Evolutionary conservation across 2,329 filamentous ascomycete species (phyloP), one percentile per base, ranked within the genome.

Genomic region (Trichoderma breve): DNA sequence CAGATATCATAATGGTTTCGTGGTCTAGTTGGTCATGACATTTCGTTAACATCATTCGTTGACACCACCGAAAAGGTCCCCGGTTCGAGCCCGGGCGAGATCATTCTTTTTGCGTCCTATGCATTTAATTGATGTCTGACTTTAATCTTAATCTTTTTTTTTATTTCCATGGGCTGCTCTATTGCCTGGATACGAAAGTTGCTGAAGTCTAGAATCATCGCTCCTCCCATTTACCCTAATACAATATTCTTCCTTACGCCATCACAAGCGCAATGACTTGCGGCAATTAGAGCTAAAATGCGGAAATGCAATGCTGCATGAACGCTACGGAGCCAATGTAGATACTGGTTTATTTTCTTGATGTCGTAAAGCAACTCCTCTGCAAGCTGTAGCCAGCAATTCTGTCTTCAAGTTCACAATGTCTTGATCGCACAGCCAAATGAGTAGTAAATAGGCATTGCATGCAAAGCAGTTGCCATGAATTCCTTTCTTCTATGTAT

Each of bases 1-100:
- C 60, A 70, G 26, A 24, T 70, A 9, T 24, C 55, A 36, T n/a
- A 6, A 70, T 72, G 71, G 71, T 72, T 71, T 72, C 71, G 71
- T 72, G 67, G 71, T 72, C 71, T 72, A 72, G 71, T 71, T 72
- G 71, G 71, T 72, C 53, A 72, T 72, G 71, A 70, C 71, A 72
- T 72, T 70, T 72, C 71, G 71, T 70, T 72, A 70, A 72, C 71
- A 71, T 36, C 63, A 28, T 72, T 65, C 62, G 70, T 72, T 72
- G 63, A 72, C 70, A 36, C 70, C 70, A 72, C 71, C 71, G 66
- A 72, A 70, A 72, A 72, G 71, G 71, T 72, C 71, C 71, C 71
- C 71, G 71, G 71, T 72, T 72, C 67, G 71, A 72, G 71, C 71
- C 71, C 71, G 71, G 71, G 71, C 71, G 71, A 70, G 2, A 72